A percentile compares a stretch with the other conserved stretches of the same genome.
phyloP scores from a whole-genome alignment of 768 basidiomycete genomes.

The Leucosporidium yakuticum region DNA sequence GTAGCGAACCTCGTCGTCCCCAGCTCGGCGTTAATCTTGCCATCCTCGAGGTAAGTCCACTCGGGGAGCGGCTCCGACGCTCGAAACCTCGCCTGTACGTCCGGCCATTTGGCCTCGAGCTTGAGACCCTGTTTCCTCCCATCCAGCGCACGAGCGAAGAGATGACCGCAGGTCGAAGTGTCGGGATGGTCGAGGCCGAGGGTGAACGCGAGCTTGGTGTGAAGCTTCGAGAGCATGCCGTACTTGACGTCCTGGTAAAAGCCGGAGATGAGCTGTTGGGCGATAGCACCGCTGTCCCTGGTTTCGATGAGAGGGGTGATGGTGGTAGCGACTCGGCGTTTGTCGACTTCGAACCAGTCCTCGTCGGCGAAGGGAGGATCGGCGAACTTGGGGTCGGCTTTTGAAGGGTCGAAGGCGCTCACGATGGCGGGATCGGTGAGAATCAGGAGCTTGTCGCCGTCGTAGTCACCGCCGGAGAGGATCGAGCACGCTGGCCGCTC shows the following conservation, averaged over 20 bases:
- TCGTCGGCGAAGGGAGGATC: conserved; percentile 24
- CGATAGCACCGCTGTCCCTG: not conserved
- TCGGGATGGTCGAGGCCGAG: conserved; percentile 11
- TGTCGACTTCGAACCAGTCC: conserved; percentile 26
- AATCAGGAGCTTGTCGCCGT: conserved; percentile 25
- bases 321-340: not conserved
- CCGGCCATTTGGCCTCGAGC: conserved; percentile 13
- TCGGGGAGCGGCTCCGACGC: not conserved
- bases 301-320: conserved; percentile 1
- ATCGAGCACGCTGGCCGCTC: conserved; percentile 16
- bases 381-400: conserved; percentile 16
- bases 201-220: conserved; percentile 19
- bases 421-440: conserved; percentile 9
- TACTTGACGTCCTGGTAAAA: conserved; percentile 7
- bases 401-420: not conserved
- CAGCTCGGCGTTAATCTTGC: not conserved
- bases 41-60: conserved; percentile 14
- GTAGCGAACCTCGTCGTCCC: not conserved
- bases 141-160: conserved; percentile 28
- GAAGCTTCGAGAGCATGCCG: conserved; percentile 1
- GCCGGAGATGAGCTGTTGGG: conserved; percentile 9
- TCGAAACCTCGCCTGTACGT: conserved; percentile 7
- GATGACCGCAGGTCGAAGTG: conserved; percentile 10
- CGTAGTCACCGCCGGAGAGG: conserved; percentile 12
- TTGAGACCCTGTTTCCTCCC: conserved; percentile 27